Evolutionary conservation across 2,329 filamentous ascomycete genomes (phyloP), one percentile per base, ranked within the genome.

Genomic region (Blastomyces emzantsi): DNA sequence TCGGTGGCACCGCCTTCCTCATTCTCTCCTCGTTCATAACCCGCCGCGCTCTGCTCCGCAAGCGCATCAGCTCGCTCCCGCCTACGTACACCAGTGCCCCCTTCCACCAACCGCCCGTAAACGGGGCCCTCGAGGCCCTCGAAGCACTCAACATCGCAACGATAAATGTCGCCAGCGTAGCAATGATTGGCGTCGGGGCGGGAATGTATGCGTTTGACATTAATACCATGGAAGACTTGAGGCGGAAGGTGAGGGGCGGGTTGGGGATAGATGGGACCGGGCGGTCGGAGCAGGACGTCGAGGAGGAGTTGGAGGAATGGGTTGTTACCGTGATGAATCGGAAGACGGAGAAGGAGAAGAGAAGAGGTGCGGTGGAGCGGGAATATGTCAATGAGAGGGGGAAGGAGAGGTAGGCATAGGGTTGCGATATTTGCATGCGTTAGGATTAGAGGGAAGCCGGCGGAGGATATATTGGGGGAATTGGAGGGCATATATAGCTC

Each of bases 91-190:
- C 67, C 54, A 75, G 77, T 81, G 75, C 75, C 74, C 72, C 75
- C 61, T 79, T 70, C 70, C 75, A 76, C 68, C 71, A 76, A 51
- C 76, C 74, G 1, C 67, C 73, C 17, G 81, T 85, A 36, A 88
- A 87, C 70, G 86, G 87, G 8, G 82, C 85, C 1, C 73, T 89
- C 49, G 87, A 97, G 67, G 93, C 93, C 0, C 77, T 89, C 43
- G 89, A 96, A 75, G 93, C 93, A 0, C 80, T 99, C 28, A 89
- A 87, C 59, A 80, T 97, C 45, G 94, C 93, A 0, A 96, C 92
- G 0, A 82, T 97, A 69, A 96, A 96, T 70, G 90, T 94, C 15
- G 71, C 87, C 41, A 89, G 87, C 69, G 84, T 94, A 60, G 87
- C 83, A 0, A 85, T 96, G 74, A 85, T 95, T 82, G 77, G 83